These are phyloP conservation scores for Quercus tomentella DNA, from an alignment of 331 rosid genomes.

Conservation along the genomic window DNA sequence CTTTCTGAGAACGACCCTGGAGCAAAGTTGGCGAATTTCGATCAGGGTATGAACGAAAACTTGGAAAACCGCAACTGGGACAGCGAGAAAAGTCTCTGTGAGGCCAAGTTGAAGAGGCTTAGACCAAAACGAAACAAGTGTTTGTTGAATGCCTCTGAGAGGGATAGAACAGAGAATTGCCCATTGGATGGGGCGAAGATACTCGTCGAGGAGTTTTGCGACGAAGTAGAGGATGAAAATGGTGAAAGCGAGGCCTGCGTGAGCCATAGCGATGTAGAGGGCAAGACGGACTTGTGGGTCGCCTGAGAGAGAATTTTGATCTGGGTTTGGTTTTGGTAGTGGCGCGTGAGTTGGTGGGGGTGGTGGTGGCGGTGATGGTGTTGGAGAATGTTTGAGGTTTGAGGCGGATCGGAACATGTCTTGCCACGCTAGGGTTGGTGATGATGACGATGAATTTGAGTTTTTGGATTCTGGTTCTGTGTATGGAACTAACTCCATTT, in stretches of 20 bases:
- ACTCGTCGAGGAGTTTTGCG: slow-evolving; percentile 64
- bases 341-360: slow-evolving; percentile 12
- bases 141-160: slow-evolving; percentile 66
- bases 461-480: slow-evolving; percentile 44
- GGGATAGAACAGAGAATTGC: slow-evolving; percentile 91
- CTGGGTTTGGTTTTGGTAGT: slow-evolving; percentile 24
- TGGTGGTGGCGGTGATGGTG: slow-evolving; percentile 27
- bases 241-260: slow-evolving; percentile 77
- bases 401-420: slow-evolving; percentile 98
- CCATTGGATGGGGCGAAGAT: slow-evolving; percentile 85
- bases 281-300: slow-evolving; percentile 93
- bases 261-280: slow-evolving; percentile 91
- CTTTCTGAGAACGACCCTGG: slow-evolving; percentile 41
- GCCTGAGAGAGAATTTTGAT: slow-evolving; percentile 39
- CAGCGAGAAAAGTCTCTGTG: slow-evolving; percentile 76
- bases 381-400: slow-evolving; percentile 31
- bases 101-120: slow-evolving; percentile 75
- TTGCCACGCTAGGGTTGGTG: slow-evolving; percentile 74
- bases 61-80: slow-evolving; percentile 65
- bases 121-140: slow-evolving; percentile 74
- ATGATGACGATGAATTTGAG: slow-evolving; percentile 32
- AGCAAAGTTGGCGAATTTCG: slow-evolving; percentile 57
- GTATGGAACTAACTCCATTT: slow-evolving; percentile 71
- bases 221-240: slow-evolving; percentile 65
- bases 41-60: slow-evolving; percentile 78